Evolutionary conservation across 1,284 basidiomycete species (phyloP), one percentile per base, ranked within the genome.

Genomic region (Volvariella surrecta): DNA sequence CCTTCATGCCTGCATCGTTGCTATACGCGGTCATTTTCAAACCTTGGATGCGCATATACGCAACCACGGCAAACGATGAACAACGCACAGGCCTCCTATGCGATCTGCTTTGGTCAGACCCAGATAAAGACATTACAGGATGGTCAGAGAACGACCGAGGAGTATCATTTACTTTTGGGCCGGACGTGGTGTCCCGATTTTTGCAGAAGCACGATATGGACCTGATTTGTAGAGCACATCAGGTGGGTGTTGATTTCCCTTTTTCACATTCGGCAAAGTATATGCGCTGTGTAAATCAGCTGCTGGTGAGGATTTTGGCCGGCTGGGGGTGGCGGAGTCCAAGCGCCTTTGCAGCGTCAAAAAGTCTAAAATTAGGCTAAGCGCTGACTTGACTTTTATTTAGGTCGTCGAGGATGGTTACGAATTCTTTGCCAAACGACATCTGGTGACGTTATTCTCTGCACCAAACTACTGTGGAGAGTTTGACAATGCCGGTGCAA

Each of bases 181-280:
- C 94, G 24, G 94, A 98, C 59, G 95, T 99, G 35, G 94, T 99
- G 42, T 93, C 92, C 48, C 77, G 94, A 56, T 99, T 99, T 78
- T 70, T 99, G 59, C 93, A 97, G 75, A 97, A 98, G 66, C 95
- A 97, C 61, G 96, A 99, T 66, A 98, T 99, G 95, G 95, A 98
- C 65, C 73, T 98, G 58, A 98, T 99, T 59, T 98, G 95, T 69
- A 78, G 95, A 68, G 94, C 94, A 58, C 93, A 98, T 76, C 91
- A 97, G 76, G 87, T 84, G 57, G 53, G 81, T n/a, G n/a, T n/a
- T n/a, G 66, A 16, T 38, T 32, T 28, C 16, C n/a, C 38, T 28
- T n/a, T 37, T 44, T 20, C 37, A 34, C 31, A 16, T n/a, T n/a
- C n/a, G n/a, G n/a, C n/a, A n/a, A n/a, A n/a, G n/a, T n/a, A n/a